A percentile compares a stretch with the other conserved stretches of the same genome.
Conservation (phyloP, 306 rosid species). For the Glycyrrhiza uralensis region DNA sequence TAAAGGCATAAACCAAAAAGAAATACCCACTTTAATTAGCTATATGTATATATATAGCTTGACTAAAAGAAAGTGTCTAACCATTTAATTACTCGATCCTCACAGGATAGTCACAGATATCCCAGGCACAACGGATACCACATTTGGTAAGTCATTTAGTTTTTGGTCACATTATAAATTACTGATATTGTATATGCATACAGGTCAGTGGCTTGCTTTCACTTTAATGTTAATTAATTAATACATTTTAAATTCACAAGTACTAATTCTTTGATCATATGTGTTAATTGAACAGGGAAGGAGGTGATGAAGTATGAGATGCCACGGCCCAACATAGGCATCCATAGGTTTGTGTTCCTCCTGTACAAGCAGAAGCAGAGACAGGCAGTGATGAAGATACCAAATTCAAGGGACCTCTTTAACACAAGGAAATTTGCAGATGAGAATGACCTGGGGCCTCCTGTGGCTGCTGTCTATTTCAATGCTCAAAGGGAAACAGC, state of each 20-base stretch:
- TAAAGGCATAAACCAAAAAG: not conserved
- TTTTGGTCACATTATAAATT: not conserved
- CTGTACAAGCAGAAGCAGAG: slow-evolving; percentile 72
- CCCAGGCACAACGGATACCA: slow-evolving; percentile 84
- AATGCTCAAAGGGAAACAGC: slow-evolving; percentile 93
- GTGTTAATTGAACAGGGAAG: slow-evolving; percentile 43
- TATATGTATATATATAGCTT: not conserved
- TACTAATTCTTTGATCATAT: too few species aligned
- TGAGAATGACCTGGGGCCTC: slow-evolving; percentile 62
- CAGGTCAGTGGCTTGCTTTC: not conserved
- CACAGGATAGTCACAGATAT: slow-evolving; percentile 87
- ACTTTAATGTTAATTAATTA: not conserved
- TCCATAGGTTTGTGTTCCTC: slow-evolving; percentile 82
- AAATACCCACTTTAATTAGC: not conserved
- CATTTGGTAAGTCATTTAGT: slow-evolving; percentile 57
- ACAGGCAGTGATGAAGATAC: slow-evolving; percentile 40
- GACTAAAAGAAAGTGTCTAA: not conserved
- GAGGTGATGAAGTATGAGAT: slow-evolving; percentile 71
- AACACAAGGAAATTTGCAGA: slow-evolving; percentile 52
- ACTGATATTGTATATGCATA: not conserved
- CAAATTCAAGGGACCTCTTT: slow-evolving; percentile 60
- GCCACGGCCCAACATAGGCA: slow-evolving; percentile 83
- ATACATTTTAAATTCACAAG: not conserved
- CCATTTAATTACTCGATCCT: slow-evolving; percentile 12
- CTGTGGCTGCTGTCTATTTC: slow-evolving; percentile 90